These are phyloP conservation scores for Penicillium hesseltinei DNA, from an alignment of 2,329 filamentous ascomycete species.

Conservation along the genomic window DNA sequence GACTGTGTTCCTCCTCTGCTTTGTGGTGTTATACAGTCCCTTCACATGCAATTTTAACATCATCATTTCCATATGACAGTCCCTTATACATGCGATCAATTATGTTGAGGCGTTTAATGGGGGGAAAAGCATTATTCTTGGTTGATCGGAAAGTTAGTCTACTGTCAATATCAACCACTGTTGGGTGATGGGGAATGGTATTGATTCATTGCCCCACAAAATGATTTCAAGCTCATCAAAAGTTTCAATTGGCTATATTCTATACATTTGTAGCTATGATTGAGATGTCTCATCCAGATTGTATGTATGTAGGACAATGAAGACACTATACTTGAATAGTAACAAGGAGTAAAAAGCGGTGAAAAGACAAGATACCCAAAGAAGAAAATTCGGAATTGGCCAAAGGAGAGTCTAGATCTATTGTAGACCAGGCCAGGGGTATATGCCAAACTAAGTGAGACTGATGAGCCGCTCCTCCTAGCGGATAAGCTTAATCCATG, in stretches of 20 bases:
- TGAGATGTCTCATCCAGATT: background rate
- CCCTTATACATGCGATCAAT: no score
- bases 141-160: background rate
- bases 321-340: background rate
- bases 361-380: background rate
- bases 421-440: constrained; percentile 1
- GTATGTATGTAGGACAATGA: background rate
- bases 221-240: background rate
- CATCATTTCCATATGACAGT: background rate
- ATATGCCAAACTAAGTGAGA: background rate
- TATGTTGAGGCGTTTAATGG: no score
- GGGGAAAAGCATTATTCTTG: no score
- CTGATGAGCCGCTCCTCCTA: background rate
- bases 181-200: background rate
- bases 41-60: background rate
- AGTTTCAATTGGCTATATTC: background rate
- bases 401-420: background rate
- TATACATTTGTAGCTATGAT: background rate
- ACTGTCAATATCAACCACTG: background rate
- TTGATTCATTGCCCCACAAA: no score
- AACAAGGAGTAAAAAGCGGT: constrained; percentile 3
- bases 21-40: background rate
- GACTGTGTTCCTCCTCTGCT: background rate
- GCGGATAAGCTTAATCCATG: constrained; percentile 19
- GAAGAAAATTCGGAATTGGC: background rate